Percentiles rank a stretch among this genome's conserved stretches.
Evolutionary conservation across 257 asterid genomes (phyloP).

Genomic region (Rhazya stricta): DNA sequence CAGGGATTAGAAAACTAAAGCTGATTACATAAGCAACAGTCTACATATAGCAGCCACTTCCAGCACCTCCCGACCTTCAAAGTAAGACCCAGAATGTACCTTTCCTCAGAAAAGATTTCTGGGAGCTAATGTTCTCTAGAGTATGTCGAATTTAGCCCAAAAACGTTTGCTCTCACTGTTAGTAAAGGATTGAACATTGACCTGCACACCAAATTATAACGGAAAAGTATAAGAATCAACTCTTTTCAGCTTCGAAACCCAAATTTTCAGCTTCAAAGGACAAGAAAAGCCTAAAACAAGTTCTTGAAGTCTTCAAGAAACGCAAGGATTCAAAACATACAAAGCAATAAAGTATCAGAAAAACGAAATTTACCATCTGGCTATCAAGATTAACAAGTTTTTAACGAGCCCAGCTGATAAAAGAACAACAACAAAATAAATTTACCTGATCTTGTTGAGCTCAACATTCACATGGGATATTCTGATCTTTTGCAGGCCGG

Average conservation of each 20-base stretch:
- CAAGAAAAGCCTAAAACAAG: background rate
- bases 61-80: background rate
- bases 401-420: background rate
- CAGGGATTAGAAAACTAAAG: background rate
- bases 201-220: background rate
- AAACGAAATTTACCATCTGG: background rate
- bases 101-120: background rate
- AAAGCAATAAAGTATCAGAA: background rate
- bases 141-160: background rate
- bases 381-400: background rate
- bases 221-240: background rate
- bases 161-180: background rate
- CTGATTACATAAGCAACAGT: background rate
- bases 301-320: conserved; percentile 2
- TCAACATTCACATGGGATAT: background rate
- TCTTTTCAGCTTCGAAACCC: background rate
- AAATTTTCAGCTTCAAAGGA: background rate
- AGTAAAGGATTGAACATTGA: background rate
- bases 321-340: background rate
- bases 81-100: background rate
- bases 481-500: conserved; percentile 9
- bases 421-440: background rate
- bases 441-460: conserved; percentile 18
- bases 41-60: conserved; percentile 1
- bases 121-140: background rate